These are phyloP conservation scores for Diplocarpon mali DNA, from an alignment of 2,329 filamentous ascomycete species.

Conservation along the genomic window DNA sequence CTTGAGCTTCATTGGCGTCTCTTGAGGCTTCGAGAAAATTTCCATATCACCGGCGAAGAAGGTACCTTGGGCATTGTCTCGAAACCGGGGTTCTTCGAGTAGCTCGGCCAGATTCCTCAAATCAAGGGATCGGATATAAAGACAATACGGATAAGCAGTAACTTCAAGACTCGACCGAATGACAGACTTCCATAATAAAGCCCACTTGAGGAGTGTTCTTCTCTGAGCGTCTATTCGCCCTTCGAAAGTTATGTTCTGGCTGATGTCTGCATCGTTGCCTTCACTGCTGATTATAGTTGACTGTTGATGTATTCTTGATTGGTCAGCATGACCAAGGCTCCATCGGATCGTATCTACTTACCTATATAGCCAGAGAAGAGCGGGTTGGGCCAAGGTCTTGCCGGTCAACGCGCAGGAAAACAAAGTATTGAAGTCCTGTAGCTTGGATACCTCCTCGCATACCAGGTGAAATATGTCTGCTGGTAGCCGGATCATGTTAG, in stretches of 20 bases:
- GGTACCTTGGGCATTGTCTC: constrained; percentile 20
- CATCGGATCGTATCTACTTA: constrained; percentile 24
- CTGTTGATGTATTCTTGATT: constrained; percentile 35
- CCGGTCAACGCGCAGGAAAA: constrained; percentile 47
- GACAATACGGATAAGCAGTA: constrained; percentile 58
- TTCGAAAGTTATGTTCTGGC: constrained; percentile 11
- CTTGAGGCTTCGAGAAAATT: constrained; percentile 23
- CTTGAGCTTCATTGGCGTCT: constrained; percentile 22
- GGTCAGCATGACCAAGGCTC: constrained; percentile 7
- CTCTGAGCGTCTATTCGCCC: constrained; percentile 13
- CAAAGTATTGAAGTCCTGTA: constrained; percentile 47
- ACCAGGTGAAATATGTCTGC: constrained; percentile 7
- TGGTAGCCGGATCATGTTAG: constrained; percentile 9
- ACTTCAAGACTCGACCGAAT: constrained; percentile 51
- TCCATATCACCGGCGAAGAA: constrained; percentile 34
- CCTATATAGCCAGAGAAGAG: constrained; percentile 53
- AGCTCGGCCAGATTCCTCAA: constrained; percentile 49
- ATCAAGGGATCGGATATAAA: constrained; percentile 53
- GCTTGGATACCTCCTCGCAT: constrained; percentile 44
- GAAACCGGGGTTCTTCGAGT: constrained; percentile 39
- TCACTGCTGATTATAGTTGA: constrained; percentile 34
- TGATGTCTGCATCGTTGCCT: constrained; percentile 31
- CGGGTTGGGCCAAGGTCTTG: constrained; percentile 44
- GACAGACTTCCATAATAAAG: constrained; percentile 56
- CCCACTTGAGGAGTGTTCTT: constrained; percentile 37